Evolutionary conservation across 208 protist species (phyloP).

Genomic region (Acanthamoeba lenticulata): DNA sequence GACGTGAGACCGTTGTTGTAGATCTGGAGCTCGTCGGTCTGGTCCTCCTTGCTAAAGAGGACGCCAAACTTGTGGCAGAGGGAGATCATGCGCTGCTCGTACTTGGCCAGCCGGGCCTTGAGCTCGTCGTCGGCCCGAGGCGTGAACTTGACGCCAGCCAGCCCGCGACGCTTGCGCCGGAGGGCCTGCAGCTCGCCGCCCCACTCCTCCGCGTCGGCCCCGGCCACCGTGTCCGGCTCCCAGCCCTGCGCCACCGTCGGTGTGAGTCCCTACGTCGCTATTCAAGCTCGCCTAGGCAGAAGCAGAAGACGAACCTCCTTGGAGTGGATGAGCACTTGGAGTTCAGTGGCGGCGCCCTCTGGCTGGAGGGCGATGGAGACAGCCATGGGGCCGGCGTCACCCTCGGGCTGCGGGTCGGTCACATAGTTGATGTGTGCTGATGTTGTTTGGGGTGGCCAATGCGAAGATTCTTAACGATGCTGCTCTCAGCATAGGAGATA

Average conservation of each 20-base stretch:
- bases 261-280: too few relatives aligned
- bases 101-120: neutral
- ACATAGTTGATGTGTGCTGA: conserved; percentile 16
- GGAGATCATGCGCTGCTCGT: conserved; percentile 46
- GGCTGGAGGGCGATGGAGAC: neutral
- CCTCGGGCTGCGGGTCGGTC: neutral
- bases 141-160: neutral
- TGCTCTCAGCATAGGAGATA: neutral
- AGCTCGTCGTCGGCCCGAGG: neutral
- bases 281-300: too few relatives aligned
- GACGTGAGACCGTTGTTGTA: conserved; percentile 60
- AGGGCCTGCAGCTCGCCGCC: neutral
- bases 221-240: neutral
- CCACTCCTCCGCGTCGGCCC: neutral
- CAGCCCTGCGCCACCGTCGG: neutral
- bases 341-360: neutral
- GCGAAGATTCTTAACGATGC: too few relatives aligned
- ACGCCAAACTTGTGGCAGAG: conserved; percentile 67
- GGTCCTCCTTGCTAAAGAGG: conserved; percentile 40
- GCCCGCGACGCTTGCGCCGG: neutral
- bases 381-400: neutral
- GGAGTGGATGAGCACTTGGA: conserved; percentile 45
- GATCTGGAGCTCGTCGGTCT: conserved; percentile 34
- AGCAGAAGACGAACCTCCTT: neutral
- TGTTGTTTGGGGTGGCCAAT: too few relatives aligned